Evolutionary conservation across 768 basidiomycete genomes (phyloP), one percentile per base, ranked within the genome.

Genomic region (Russula earlei): DNA sequence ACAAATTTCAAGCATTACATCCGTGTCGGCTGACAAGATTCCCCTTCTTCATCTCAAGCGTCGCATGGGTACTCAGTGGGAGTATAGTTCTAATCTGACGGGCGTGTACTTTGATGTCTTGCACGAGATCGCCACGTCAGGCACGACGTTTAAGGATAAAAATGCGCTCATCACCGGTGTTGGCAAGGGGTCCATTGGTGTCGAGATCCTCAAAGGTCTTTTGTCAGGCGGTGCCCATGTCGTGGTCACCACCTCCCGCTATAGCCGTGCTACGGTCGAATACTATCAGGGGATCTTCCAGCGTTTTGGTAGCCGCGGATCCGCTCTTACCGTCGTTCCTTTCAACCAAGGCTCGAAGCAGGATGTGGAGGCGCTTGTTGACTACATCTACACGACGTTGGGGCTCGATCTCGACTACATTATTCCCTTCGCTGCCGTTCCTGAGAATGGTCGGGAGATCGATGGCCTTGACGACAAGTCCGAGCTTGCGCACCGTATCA

Each of bases 301-400:
- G 70, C 85, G 87, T 56, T 85, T 85, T 65, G 96, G 96, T 19
- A 91, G 91, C 63, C 86, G 91, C 61, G 95, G 94, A 9, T 94
- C 95, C n/a, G 89, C 92, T 19, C 78, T 99, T 43, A 93, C 93
- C 12, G 95, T 99, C 49, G 95, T 99, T 33, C 96, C 96, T 14
- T 99, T 98, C 82, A 99, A 99, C 67, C 95, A 98, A 69, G 96
- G 89, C 27, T 98, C 96, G 4, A 96, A 92, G 72, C 96, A 98
- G 69, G 96, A 99, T 62, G 91, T 97, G 37, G 96, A 99, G 66
- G 92, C 94, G 5, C 83, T 99, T 49, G 84, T 99, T 63, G 95
- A 98, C 72, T 99, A 98, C 69, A 95, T 99, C 71, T 99, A 98
- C 72, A 82, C 86, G 27, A 92, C 84, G 24, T 84, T 99, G 52